Evolutionary conservation across 768 basidiomycete genomes (phyloP), one percentile per base, ranked within the genome.

Genomic region (Kondoa subrosea): DNA sequence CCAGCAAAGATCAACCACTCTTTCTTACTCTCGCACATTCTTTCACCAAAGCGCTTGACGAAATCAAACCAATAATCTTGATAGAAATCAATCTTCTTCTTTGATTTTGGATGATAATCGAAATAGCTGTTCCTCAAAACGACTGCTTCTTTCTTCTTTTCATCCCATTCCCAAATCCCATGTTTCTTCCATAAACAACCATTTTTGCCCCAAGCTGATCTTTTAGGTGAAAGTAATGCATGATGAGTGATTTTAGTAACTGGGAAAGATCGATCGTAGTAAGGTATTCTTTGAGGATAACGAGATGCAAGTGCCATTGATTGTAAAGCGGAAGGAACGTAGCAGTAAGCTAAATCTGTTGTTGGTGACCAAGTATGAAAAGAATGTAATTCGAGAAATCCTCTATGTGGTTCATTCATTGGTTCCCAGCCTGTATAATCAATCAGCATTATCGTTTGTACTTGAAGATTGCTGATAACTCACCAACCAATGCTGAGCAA

Each of bases 91-190:
- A 91, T 89, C 81, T 83, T 84, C 67, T 80, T 79, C 3, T 83
- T 85, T 8, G 81, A 85, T 67, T 74, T 72, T 1, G 89, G 87
- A 74, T 90, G 79, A 66, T 83, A 83, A 15, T 79, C 76, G 73
- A 99, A 99, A 75, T 95, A 97, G 71, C 81, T 87, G 75, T 90
- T 88, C 61, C 87, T 81, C 66, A 97, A 77, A 2, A 88, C 84
- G 1, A 92, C 85, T 0, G 85, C 85, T 69, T 83, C 80, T 16
- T 84, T 77, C 72, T 84, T 85, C 31, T 78, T 78, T 3, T 76
- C 77, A 73, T 89, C 87, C 85, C 87, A 96, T 0, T 85, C 83
- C 93, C 95, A 99, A 2, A 97, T 88, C 21, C 88, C 89, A 71
- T 97, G 91, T 79, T 85, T 82, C 73, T 88, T 86, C 91, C 91